Conservation (phyloP, 306 rosid genomes). For the Pyrus bretschneideri region DNA sequence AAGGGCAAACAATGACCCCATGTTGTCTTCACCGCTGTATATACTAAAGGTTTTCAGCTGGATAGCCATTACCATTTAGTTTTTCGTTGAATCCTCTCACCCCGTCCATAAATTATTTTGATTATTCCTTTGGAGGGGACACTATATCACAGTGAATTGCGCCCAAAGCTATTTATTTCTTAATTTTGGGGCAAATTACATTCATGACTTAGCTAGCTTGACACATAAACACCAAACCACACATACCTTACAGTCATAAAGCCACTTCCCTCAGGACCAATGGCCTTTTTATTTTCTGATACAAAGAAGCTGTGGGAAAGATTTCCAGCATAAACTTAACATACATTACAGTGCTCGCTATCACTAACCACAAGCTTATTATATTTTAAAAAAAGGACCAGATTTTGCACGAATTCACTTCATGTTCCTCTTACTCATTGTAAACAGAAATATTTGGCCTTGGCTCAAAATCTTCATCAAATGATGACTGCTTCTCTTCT, state of each 20-base stretch:
- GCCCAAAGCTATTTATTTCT: too few relatives aligned
- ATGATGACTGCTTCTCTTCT: neutral
- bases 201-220: neutral
- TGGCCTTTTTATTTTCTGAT: neutral
- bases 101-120: too few relatives aligned
- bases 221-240: neutral
- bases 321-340: too few relatives aligned
- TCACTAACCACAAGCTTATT: neutral
- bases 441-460: neutral
- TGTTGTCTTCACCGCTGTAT: too few relatives aligned
- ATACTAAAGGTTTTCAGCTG: too few relatives aligned
- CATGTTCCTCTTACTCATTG: neutral
- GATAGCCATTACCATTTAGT: too few relatives aligned
- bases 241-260: neutral
- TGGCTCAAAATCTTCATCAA: conserved; percentile 3
- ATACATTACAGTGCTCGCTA: too few relatives aligned
- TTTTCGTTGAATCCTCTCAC: too few relatives aligned
- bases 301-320: too few relatives aligned
- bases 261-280: neutral
- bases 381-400: neutral
- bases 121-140: neutral
- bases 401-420: neutral
- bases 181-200: neutral
- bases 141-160: too few relatives aligned
- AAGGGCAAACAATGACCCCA: too few relatives aligned